Evolutionary conservation across 768 basidiomycete genomes (phyloP), one percentile per base, ranked within the genome.

Genomic region (Lactarius evosmus): DNA sequence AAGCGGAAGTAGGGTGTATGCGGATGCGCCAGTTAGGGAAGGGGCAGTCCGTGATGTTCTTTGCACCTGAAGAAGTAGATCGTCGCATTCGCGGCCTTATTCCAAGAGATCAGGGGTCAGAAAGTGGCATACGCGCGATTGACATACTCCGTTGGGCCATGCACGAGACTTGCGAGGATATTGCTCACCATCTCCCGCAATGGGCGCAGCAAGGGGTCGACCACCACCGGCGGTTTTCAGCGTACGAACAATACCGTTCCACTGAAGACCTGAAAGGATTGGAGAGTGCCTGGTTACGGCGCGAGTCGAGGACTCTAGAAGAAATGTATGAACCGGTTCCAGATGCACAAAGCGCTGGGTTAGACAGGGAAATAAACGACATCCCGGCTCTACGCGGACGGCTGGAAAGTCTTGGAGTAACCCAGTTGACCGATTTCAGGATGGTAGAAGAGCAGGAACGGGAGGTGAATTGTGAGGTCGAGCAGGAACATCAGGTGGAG

Each of bases 401-500:
- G 27, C n/a, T 60, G 36, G 27, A 52, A 41, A 50, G 4, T 16
- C 51, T 56, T 54, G 61, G 54, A 9, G 32, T 46, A 17, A 22
- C 41, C 16, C 29, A 41, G n/a, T 11, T 62, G 22, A 41, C 38
- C 5, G 44, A 50, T 16, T 30, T 44, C 22, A 30, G 44, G 14
- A 54, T 56, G 41, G 41, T 33, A 6, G 61, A 62, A 30, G 61
- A 62, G 32, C 61, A 62, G 32, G 61, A 62, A n/a, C 51, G 61
- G 9, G 61, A 56, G 19, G 41, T 62, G 4, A 22, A 12, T 22
- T 36, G 55, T n/a, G 60, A 61, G n/a, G 8, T 54, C 8, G 53
- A 61, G 30, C 53, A 2, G 17, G 53, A 44, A n/a, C 29, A 16
- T 19, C 40, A 44, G 11, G 11, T 60, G 11, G 51, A 55, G 5